phyloP scores from a whole-genome alignment of 225 moss, liverwort and hornwort species.

The Pseudisothecium myosuroides region DNA sequence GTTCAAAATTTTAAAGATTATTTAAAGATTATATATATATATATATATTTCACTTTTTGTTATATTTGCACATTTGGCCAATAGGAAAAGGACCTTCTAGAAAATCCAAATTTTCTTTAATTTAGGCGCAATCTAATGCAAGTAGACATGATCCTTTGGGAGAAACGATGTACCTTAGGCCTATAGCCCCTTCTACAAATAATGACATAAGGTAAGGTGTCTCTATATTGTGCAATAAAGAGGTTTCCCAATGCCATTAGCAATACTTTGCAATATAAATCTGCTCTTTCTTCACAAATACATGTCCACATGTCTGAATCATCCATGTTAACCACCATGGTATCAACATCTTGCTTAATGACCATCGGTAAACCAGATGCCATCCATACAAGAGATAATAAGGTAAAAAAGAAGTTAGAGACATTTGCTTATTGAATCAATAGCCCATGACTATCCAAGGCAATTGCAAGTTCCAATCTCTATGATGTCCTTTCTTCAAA shows the following conservation, averaged over 20 bases:
- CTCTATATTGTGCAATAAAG: too few species aligned
- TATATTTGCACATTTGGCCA: too few species aligned
- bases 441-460: background rate
- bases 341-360: background rate
- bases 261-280: fast-evolving
- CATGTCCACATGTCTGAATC: fast-evolving
- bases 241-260: too few species aligned
- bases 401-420: background rate
- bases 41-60: too few species aligned
- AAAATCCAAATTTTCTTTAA: too few species aligned
- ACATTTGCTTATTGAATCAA: fast-evolving
- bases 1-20: too few species aligned
- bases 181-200: background rate
- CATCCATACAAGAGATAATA: too few species aligned
- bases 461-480: background rate
- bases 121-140: fast-evolving
- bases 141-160: background rate
- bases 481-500: background rate
- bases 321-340: too few species aligned
- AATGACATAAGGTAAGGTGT: too few species aligned
- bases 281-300: fast-evolving
- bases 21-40: too few species aligned
- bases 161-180: fast-evolving
- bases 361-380: fast-evolving
- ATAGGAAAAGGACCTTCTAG: too few species aligned